phyloP scores from a whole-genome alignment of 805 yeast genomes.

The Lipomyces yamanashiensis region DNA sequence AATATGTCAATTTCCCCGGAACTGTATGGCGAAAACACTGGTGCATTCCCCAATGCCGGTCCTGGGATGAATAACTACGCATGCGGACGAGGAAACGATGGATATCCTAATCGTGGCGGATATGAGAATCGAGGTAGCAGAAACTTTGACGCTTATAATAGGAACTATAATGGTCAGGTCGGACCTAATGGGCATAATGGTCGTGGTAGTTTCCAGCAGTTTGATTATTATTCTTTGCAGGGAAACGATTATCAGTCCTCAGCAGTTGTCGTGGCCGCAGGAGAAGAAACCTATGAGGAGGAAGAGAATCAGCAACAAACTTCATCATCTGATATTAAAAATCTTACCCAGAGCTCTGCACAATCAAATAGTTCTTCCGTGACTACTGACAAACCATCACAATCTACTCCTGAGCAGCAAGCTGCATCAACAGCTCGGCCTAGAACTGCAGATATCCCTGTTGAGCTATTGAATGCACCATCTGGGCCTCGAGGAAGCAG shows the following conservation, averaged over 20 bases:
- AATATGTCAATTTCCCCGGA: not conserved
- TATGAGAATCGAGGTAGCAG: conserved; percentile 7
- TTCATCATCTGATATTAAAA: not conserved
- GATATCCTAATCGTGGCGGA: conserved; percentile 5
- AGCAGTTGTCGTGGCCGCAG: conserved; percentile 3
- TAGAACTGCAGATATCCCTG: conserved; percentile 14
- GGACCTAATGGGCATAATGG: not conserved
- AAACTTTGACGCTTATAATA: not conserved
- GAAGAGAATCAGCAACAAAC: too few species aligned
- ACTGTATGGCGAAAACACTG: not conserved
- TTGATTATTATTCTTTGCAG: not conserved
- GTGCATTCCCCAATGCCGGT: conserved; percentile 12
- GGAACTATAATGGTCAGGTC: not conserved
- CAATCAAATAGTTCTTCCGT: not conserved
- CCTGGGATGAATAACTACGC: conserved; percentile 5
- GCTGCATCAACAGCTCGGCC: not conserved
- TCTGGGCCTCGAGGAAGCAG: conserved; percentile 21
- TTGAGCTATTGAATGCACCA: conserved; percentile 24
- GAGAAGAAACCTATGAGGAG: not conserved
- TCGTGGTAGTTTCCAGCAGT: not conserved
- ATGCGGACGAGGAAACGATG: not conserved
- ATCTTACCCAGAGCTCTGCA: not conserved
- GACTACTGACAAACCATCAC: not conserved
- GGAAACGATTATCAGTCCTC: not conserved
- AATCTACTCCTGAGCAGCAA: not conserved